phyloP scores from a whole-genome alignment of 2,329 filamentous ascomycete species.

The Elsinoe fawcettii region DNA sequence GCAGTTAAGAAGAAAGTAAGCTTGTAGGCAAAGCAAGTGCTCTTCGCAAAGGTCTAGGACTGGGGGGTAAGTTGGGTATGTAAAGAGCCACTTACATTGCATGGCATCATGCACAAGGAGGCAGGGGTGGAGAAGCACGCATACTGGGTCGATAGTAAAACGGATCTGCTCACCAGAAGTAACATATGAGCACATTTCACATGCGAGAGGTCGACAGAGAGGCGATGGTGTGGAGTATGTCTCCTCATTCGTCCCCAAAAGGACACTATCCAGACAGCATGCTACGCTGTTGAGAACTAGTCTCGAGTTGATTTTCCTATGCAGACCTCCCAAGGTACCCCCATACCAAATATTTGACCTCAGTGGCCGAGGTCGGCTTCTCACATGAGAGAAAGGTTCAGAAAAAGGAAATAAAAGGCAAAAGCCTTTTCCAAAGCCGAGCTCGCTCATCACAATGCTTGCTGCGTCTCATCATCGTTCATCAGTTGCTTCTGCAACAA shows the following conservation, averaged over 20 bases:
- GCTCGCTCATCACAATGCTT: constrained; percentile 4
- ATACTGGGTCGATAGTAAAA: no score
- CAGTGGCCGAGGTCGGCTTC: not conserved
- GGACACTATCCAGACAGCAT: not conserved
- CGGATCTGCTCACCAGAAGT: no score
- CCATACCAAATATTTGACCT: not conserved
- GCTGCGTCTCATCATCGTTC: constrained; percentile 9
- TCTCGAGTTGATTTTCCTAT: not conserved
- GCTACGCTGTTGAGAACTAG: not conserved
- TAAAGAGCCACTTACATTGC: no score
- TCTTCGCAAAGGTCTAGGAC: no score
- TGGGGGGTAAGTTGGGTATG: no score
- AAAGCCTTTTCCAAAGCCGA: constrained; percentile 1
- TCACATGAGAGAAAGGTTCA: not conserved
- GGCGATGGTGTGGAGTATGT: not conserved
- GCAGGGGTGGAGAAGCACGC: no score
- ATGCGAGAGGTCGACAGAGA: not conserved
- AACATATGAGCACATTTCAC: not conserved
- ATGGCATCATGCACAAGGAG: no score
- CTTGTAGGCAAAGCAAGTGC: no score
- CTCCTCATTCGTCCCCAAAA: not conserved
- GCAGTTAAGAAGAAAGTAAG: no score
- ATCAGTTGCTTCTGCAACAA: not conserved
- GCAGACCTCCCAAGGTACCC: no score
- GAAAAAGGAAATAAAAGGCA: constrained; percentile 2